Evolutionary conservation across 2,329 filamentous ascomycete species (phyloP).

Genomic region (Phaeosphaeria sp.): DNA sequence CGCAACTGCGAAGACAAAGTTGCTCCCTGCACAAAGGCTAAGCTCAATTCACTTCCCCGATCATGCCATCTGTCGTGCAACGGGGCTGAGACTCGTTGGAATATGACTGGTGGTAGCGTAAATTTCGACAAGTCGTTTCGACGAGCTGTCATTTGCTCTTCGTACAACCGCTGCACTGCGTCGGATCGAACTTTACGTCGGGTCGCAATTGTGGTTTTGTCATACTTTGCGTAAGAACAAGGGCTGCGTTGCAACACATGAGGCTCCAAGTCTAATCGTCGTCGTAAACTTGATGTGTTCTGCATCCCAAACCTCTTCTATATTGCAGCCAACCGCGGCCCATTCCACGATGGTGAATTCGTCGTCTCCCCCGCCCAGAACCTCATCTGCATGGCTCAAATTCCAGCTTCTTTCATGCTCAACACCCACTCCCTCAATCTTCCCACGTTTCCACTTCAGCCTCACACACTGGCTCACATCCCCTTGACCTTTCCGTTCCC

Average conservation of each 20-base stretch:
- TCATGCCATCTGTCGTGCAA: neutral
- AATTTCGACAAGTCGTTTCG: neutral
- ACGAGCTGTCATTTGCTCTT: neutral
- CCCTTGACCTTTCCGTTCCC: constrained; percentile 26
- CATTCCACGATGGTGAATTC: no score
- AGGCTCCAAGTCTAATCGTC: neutral
- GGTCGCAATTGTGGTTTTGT: no score
- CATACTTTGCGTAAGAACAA: no score
- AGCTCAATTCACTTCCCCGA: neutral
- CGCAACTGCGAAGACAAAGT: neutral
- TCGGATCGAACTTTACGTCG: no score
- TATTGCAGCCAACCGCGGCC: no score
- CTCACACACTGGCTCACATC: constrained; percentile 8
- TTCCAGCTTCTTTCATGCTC: no score
- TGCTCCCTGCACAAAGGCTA: neutral
- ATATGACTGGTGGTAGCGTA: neutral
- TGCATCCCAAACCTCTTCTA: no score
- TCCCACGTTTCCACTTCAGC: no score
- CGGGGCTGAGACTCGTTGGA: neutral
- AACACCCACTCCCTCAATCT: no score
- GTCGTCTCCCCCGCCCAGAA: neutral
- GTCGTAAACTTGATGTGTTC: no score
- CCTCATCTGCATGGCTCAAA: no score
- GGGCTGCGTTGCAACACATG: no score
- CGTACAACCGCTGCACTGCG: neutral